A percentile compares a stretch with the other conserved stretches of the same genome.
phyloP scores from a whole-genome alignment of 2,329 filamentous ascomycete species.

The Arthrobotrys entomopaga region DNA sequence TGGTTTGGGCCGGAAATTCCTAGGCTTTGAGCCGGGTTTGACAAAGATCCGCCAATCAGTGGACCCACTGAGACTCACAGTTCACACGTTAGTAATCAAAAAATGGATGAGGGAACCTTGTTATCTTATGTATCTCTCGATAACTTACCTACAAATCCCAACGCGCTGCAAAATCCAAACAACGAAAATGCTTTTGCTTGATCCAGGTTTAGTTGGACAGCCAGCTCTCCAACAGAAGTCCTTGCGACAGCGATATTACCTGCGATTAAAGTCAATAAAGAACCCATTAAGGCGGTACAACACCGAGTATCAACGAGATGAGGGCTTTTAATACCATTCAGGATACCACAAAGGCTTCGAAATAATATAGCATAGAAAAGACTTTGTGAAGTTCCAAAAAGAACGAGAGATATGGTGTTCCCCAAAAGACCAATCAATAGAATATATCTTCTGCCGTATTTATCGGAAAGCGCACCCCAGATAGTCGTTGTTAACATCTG shows the following conservation, averaged over 20 bases:
- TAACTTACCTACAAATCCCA: constrained; percentile 27
- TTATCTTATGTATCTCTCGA: background rate
- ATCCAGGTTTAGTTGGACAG: constrained; percentile 2
- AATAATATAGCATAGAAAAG: constrained; percentile 28
- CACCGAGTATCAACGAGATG: no score
- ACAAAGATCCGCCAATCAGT: constrained; percentile 32
- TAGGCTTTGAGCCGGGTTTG: constrained; percentile 11
- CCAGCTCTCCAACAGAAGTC: constrained; percentile 30
- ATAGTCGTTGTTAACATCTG: constrained; percentile 35
- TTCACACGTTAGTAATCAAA: background rate
- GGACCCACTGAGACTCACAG: constrained; percentile 19
- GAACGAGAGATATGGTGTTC: constrained; percentile 25
- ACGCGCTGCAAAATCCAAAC: constrained; percentile 27
- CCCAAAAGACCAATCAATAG: constrained; percentile 21
- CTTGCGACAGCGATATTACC: constrained; percentile 36
- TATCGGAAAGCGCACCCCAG: constrained; percentile 26
- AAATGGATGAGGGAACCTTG: background rate
- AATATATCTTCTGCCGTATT: constrained; percentile 26
- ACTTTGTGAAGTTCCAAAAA: constrained; percentile 24
- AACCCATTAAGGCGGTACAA: no score
- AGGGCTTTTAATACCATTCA: constrained; percentile 7
- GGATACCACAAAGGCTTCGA: constrained; percentile 22
- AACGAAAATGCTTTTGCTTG: constrained; percentile 32
- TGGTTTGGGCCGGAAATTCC: constrained; percentile 21
- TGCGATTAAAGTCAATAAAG: constrained; percentile 7